A percentile compares a stretch with the other conserved stretches of the same genome.
phyloP scores from a whole-genome alignment of 768 basidiomycete genomes.

The Tulasnella calospora region DNA sequence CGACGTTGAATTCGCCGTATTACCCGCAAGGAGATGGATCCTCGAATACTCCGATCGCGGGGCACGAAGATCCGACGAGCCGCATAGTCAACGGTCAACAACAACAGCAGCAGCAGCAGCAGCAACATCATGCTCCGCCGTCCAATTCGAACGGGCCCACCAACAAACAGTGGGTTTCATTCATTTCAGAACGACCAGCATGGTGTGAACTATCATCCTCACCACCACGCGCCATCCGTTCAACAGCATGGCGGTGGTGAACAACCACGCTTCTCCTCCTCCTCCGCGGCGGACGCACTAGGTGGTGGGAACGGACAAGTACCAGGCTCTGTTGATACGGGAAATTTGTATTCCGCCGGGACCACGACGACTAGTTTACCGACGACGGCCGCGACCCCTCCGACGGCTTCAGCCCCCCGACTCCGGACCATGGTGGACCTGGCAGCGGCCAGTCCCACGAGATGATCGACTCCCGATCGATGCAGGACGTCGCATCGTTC shows the following conservation, averaged over 20 bases:
- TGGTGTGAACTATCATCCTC: background rate
- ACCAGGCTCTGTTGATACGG: background rate
- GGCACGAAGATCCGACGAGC: background rate
- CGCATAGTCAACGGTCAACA: constrained; percentile 1
- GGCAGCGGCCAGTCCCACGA: background rate
- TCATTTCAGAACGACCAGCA: constrained; percentile 5
- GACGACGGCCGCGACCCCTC: constrained; percentile 12
- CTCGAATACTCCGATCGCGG: background rate
- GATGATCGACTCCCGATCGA: background rate
- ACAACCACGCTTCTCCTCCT: background rate
- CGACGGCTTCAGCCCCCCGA: constrained; percentile 1
- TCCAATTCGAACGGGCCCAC: background rate
- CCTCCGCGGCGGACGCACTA: background rate
- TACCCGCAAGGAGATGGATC: constrained; percentile 6
- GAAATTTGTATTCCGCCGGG: constrained; percentile 10
- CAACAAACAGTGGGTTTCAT: background rate
- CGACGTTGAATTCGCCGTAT: constrained; percentile 12
- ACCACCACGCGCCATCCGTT: background rate
- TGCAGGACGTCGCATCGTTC: background rate
- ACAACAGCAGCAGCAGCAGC: background rate
- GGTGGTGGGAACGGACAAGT: background rate
- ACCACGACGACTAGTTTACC: constrained; percentile 19
- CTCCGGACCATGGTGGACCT: background rate
- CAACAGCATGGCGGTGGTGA: background rate
- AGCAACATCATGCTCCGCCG: background rate